These are phyloP conservation scores for Tetracentron sinense DNA, from an alignment of 164 flowering plant genomes.

Conservation along the genomic window DNA sequence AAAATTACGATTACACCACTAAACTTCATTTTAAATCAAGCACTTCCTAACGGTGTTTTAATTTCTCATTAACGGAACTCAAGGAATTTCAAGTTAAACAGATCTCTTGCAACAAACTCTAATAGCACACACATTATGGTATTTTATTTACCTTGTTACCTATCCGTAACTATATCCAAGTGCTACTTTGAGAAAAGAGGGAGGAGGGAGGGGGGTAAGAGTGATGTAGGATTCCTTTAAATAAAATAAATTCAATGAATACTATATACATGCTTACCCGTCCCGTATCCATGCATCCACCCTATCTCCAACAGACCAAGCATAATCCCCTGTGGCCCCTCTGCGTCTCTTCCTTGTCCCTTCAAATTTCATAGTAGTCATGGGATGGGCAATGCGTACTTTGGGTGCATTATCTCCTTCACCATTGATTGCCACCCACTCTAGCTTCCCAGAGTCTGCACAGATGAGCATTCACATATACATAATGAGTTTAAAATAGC, in stretches of 20 bases:
- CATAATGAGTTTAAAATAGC: not conserved
- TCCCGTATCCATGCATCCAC: conserved; percentile 83
- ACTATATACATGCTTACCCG: conserved; percentile 43
- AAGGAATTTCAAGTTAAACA: too few relatives aligned
- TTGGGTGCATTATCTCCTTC: conserved; percentile 55
- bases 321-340: conserved; percentile 54
- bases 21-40: too few relatives aligned
- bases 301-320: conserved; percentile 88
- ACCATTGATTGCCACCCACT: conserved; percentile 62
- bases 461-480: not conserved
- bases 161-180: too few relatives aligned
- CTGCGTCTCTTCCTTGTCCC: conserved; percentile 83
- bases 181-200: too few relatives aligned
- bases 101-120: too few relatives aligned
- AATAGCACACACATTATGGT: too few relatives aligned
- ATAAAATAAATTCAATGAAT: not conserved
- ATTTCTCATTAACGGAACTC: too few relatives aligned
- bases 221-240: too few relatives aligned
- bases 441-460: conserved; percentile 51
- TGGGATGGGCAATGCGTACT: conserved; percentile 70
- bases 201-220: too few relatives aligned
- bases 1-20: too few relatives aligned
- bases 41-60: too few relatives aligned
- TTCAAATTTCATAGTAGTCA: conserved; percentile 51
- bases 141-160: too few relatives aligned